These are phyloP conservation scores for Xylaria sp. DNA, from an alignment of 2,329 filamentous ascomycete genomes.

Conservation along the genomic window DNA sequence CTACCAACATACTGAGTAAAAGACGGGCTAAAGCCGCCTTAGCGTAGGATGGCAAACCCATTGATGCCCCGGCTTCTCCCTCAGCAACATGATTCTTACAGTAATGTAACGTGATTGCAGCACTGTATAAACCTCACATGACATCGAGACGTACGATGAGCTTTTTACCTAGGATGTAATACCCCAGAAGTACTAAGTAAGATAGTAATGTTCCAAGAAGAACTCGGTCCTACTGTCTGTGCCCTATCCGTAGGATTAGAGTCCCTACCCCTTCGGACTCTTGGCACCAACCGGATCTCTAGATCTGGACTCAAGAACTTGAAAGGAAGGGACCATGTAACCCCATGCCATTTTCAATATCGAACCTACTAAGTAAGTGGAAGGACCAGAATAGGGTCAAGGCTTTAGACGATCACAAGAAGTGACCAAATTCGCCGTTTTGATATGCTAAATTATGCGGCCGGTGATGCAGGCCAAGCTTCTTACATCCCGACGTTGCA, in stretches of 20 bases:
- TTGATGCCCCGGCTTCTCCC: no score
- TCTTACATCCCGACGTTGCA: constrained; percentile 14
- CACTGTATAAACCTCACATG: not conserved
- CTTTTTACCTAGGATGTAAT: not conserved
- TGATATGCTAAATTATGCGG: not conserved
- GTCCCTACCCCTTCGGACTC: not conserved
- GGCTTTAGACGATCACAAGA: not conserved
- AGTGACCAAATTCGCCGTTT: not conserved
- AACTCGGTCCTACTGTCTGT: not conserved
- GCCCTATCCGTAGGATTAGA: not conserved
- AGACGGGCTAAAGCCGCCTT: no score
- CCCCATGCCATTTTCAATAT: not conserved
- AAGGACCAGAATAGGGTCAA: no score
- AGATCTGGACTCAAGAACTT: not conserved
- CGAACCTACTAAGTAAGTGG: not conserved
- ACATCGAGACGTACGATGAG: not conserved
- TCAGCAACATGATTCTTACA: not conserved
- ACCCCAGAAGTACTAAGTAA: not conserved
- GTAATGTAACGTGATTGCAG: not conserved
- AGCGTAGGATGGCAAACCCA: not conserved
- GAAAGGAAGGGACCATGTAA: not conserved
- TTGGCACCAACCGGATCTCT: not conserved
- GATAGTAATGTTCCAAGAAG: not conserved
- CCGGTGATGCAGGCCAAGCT: constrained; percentile 2
- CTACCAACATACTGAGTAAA: constrained; percentile 2